These are phyloP conservation scores for Cutaneotrichosporon dermatis DNA, from an alignment of 1,284 basidiomycete species.

Conservation along the genomic window DNA sequence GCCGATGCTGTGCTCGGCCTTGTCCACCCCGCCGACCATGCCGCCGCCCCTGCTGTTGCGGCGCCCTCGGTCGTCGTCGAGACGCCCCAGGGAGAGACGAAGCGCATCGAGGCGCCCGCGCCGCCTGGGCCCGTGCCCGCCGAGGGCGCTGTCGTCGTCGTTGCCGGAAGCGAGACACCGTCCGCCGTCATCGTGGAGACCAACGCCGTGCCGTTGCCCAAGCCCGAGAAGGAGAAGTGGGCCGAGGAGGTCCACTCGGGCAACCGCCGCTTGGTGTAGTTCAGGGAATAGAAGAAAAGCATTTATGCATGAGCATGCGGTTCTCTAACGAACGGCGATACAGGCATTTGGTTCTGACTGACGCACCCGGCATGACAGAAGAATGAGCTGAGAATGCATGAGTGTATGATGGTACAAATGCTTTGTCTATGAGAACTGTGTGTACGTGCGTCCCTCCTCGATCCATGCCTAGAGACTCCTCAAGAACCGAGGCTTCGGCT, in stretches of 20 bases:
- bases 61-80: not conserved
- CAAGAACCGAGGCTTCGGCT: not conserved
- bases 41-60: no score
- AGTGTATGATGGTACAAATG: no score
- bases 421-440: no score
- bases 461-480: not conserved
- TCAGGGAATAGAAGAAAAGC: slow-evolving; percentile 1
- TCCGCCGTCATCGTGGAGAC: not conserved
- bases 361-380: no score
- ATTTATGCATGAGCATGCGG: not conserved
- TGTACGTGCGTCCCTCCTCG: no score
- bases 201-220: not conserved
- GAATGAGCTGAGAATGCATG: no score
- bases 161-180: no score
- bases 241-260: slow-evolving; percentile 5
- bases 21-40: no score
- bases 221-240: slow-evolving; percentile 1
- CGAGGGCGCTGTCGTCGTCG: not conserved
- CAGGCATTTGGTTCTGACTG: no score
- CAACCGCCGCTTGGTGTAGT: slow-evolving; percentile 13
- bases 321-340: no score
- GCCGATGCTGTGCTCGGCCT: not conserved
- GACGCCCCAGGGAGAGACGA: not conserved
- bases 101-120: not conserved
- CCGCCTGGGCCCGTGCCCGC: no score